A percentile compares a stretch with the other conserved stretches of the same genome.
These are phyloP conservation scores for Breynia disticha DNA, from an alignment of 441 rosid genomes.

Conservation along the genomic window DNA sequence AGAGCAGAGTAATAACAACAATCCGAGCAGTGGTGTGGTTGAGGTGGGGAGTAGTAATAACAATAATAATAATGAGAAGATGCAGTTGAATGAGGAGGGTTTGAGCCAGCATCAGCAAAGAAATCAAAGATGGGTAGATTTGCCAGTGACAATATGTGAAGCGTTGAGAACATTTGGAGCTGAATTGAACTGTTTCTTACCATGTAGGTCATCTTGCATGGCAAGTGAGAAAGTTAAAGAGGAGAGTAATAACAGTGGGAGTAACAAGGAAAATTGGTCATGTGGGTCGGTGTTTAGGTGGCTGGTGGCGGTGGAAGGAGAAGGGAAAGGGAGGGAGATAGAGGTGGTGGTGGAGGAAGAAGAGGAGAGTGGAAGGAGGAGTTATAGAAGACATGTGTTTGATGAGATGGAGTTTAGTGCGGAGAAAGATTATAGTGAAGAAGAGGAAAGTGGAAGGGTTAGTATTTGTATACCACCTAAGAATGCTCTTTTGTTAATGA, in stretches of 20 bases:
- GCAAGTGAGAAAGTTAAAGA: conserved; percentile 31
- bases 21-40: neutral
- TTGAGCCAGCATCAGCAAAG: conserved; percentile 33
- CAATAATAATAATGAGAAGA: neutral
- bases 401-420: conserved; percentile 56
- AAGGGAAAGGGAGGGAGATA: conserved; percentile 42
- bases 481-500: conserved; percentile 80
- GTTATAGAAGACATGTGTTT: conserved; percentile 62
- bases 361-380: conserved; percentile 22
- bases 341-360: conserved; percentile 59
- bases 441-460: conserved; percentile 40
- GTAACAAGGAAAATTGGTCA: conserved; percentile 17
- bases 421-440: conserved; percentile 15
- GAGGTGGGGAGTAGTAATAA: too few species aligned
- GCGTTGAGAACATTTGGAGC: conserved; percentile 69
- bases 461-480: conserved; percentile 69
- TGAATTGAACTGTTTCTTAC: conserved; percentile 75
- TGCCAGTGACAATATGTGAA: conserved; percentile 73
- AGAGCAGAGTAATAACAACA: conserved; percentile 24
- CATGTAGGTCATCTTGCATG: conserved; percentile 73
- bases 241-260: conserved; percentile 7
- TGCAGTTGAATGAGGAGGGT: neutral
- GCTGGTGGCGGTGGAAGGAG: conserved; percentile 67
- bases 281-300: conserved; percentile 48
- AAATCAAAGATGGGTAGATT: conserved; percentile 72